Percentiles rank a stretch among this genome's conserved stretches.
These are phyloP conservation scores for Ceratopteris richardii DNA, from an alignment of 75 land plant genomes.

Conservation along the genomic window DNA sequence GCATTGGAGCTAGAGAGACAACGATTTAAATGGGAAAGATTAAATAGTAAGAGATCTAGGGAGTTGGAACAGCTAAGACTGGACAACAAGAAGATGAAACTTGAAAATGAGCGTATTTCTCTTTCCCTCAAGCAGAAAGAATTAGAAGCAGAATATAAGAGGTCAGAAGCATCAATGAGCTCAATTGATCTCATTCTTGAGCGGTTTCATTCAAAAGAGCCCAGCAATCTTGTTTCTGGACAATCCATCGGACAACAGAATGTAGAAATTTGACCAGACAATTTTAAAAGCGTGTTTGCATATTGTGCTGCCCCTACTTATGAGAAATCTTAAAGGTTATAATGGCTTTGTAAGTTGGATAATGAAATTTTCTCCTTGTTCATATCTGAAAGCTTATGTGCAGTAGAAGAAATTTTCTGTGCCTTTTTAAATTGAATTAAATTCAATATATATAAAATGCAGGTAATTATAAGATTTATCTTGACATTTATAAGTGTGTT, in stretches of 20 bases:
- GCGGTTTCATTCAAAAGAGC: conserved; percentile 1
- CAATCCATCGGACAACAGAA: neutral
- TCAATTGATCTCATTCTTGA: conserved; percentile 5
- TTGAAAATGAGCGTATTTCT: conserved; percentile 57
- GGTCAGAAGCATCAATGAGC: conserved; percentile 17
- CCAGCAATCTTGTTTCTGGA: neutral
- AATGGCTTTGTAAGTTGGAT: no score
- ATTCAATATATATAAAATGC: no score
- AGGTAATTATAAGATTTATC: no score
- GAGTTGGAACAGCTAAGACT: conserved; percentile 56
- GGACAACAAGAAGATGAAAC: conserved; percentile 41
- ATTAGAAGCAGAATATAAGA: conserved; percentile 28
- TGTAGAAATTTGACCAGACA: no score
- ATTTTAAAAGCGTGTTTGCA: no score
- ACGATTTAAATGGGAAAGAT: conserved; percentile 53
- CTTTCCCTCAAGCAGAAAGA: conserved; percentile 49
- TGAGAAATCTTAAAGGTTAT: no score
- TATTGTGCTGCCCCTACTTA: no score
- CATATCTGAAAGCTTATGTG: no score
- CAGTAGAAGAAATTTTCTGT: no score
- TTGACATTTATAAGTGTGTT: no score
- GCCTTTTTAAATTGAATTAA: no score
- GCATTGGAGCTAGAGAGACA: conserved; percentile 57
- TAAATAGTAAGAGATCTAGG: conserved; percentile 48
- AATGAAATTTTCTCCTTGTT: no score